Conservation (phyloP, 768 basidiomycete genomes). For the Amanita brunnescens region DNA sequence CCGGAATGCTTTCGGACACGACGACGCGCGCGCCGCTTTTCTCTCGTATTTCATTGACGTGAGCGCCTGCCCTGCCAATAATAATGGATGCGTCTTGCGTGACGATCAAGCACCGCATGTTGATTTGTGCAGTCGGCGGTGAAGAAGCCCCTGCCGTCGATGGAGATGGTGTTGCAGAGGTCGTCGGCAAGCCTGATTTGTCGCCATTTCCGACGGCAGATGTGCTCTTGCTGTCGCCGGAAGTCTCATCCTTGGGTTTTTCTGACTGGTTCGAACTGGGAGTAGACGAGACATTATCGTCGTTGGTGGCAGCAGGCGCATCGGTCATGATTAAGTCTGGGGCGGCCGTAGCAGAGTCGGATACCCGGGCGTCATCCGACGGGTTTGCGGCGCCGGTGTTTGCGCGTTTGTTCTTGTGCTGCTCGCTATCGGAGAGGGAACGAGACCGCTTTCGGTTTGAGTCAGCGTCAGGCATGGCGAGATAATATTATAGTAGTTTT, state of each 20-base stretch:
- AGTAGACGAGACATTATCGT: slow-evolving; percentile 55
- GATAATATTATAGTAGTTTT: slow-evolving; percentile 41
- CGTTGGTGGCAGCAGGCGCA: slow-evolving; percentile 33
- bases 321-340: slow-evolving; percentile 65
- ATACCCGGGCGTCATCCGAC: slow-evolving; percentile 53
- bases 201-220: slow-evolving; percentile 26
- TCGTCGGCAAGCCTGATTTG: slow-evolving; percentile 37
- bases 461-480: slow-evolving; percentile 83
- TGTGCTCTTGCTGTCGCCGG: slow-evolving; percentile 24
- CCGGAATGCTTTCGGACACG: slow-evolving; percentile 97
- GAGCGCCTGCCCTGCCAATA: slow-evolving; percentile 91
- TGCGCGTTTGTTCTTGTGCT: slow-evolving; percentile 75
- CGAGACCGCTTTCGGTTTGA: slow-evolving; percentile 80
- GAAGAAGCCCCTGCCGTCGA: slow-evolving; percentile 30
- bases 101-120: slow-evolving; percentile 97
- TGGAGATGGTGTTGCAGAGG: slow-evolving; percentile 42
- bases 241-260: slow-evolving; percentile 33
- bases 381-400: slow-evolving; percentile 64
- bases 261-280: slow-evolving; percentile 34
- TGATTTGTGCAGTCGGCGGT: slow-evolving; percentile 76
- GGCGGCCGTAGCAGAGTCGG: slow-evolving; percentile 36
- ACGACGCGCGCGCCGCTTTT: slow-evolving; percentile 95
- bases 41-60: slow-evolving; percentile 98
- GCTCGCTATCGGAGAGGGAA: slow-evolving; percentile 74
- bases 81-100: slow-evolving; percentile 99